Percentiles rank a stretch among this genome's conserved stretches.
Evolutionary conservation across 345 rosid genomes (phyloP).

Genomic region (Cardamine occulta): DNA sequence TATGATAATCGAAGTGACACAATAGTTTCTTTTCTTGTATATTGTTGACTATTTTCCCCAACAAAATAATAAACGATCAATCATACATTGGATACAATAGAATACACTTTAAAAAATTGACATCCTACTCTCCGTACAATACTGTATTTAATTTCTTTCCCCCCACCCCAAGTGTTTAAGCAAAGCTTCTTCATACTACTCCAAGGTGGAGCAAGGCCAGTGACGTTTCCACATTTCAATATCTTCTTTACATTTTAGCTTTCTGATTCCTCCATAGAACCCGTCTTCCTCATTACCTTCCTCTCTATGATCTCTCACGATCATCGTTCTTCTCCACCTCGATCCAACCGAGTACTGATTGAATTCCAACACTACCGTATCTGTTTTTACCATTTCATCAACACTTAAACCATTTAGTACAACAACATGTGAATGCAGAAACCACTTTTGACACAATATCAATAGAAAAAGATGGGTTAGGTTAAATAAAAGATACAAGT

Average conservation of each 20-base stretch:
- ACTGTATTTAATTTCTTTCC: neutral
- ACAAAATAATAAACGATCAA: neutral
- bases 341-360: conserved; percentile 75
- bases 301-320: conserved; percentile 77
- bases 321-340: conserved; percentile 69
- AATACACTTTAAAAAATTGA: conserved; percentile 2
- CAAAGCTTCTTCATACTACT: conserved; percentile 42
- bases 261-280: conserved; percentile 87
- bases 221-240: conserved; percentile 70
- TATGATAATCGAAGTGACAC: neutral
- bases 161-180: neutral
- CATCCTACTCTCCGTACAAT: neutral
- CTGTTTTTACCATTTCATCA: conserved; percentile 50
- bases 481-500: conserved; percentile 16
- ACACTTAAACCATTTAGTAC: conserved; percentile 12
- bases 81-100: neutral
- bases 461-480: neutral
- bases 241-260: conserved; percentile 60
- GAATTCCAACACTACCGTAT: conserved; percentile 52
- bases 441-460: neutral
- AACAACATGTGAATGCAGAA: conserved; percentile 4
- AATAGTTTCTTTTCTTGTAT: neutral
- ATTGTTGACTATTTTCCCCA: conserved; percentile 7
- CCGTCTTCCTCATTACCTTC: conserved; percentile 87
- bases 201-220: conserved; percentile 69